Percentiles rank a stretch among this genome's conserved stretches.
These are phyloP conservation scores for Penicillium malachiteum DNA, from an alignment of 495 filamentous ascomycete genomes.

Conservation along the genomic window DNA sequence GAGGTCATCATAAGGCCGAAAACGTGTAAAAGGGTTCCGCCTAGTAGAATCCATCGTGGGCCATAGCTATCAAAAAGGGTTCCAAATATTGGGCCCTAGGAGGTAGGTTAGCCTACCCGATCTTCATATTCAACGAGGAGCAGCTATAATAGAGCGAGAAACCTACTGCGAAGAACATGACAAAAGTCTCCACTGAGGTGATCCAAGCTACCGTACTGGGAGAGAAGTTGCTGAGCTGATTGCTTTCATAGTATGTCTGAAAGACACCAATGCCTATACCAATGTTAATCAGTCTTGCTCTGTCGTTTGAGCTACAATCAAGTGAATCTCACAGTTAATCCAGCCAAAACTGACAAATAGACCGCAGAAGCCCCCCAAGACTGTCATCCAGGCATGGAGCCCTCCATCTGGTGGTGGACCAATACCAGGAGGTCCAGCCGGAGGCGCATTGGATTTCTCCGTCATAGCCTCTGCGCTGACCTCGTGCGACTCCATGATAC, in stretches of 20 bases:
- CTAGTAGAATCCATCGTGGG: constrained; percentile 61
- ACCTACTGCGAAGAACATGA: constrained; percentile 41
- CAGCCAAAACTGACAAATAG: constrained; percentile 66
- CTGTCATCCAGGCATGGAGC: constrained; percentile 62
- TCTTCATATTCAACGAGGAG: too few species aligned
- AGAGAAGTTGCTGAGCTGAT: constrained; percentile 41
- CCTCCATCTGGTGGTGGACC: constrained; percentile 61
- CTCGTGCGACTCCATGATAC: not conserved
- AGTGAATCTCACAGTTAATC: constrained; percentile 51
- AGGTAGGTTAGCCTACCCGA: too few species aligned
- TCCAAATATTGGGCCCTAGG: constrained; percentile 49
- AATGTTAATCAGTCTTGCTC: not conserved
- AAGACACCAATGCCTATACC: constrained; percentile 58
- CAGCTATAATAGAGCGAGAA: not conserved
- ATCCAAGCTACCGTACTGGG: constrained; percentile 53
- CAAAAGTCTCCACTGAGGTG: constrained; percentile 49
- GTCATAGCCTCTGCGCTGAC: not conserved
- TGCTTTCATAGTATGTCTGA: constrained; percentile 54
- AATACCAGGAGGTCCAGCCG: constrained; percentile 32
- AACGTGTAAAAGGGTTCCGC: constrained; percentile 61
- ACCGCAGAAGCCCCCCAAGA: constrained; percentile 61
- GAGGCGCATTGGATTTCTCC: constrained; percentile 20
- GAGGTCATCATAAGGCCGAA: constrained; percentile 67
- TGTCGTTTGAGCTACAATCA: not conserved
- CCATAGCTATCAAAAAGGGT: constrained; percentile 73